These are phyloP conservation scores for Aspergillus oerlinghausenensis DNA, from an alignment of 2,329 filamentous ascomycete genomes.

Conservation along the genomic window DNA sequence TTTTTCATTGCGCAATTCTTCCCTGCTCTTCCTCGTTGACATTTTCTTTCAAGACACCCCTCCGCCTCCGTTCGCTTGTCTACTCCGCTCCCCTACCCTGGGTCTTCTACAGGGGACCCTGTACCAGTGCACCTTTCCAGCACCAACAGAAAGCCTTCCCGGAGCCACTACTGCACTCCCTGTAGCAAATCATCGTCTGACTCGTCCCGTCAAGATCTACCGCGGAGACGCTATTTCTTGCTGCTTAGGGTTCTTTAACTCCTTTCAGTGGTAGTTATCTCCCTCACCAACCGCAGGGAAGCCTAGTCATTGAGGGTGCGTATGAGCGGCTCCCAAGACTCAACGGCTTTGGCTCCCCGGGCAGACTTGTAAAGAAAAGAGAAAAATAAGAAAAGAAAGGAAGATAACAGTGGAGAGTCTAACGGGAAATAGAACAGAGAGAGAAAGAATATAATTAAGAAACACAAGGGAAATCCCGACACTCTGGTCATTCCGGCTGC, in stretches of 20 bases:
- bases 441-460: conserved; percentile 2
- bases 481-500: conserved; percentile 5
- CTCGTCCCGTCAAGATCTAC: conserved; percentile 20
- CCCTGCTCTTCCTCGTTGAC: conserved; percentile 8
- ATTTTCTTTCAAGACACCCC: neutral
- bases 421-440: conserved; percentile 1
- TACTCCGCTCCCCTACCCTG: conserved; percentile 3
- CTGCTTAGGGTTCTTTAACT: conserved; percentile 18
- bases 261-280: conserved; percentile 19
- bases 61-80: neutral
- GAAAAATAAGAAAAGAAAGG: neutral
- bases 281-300: conserved; percentile 15
- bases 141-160: neutral
- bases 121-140: neutral
- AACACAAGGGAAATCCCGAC: conserved; percentile 2
- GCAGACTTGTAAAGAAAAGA: neutral
- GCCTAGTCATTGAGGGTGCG: conserved; percentile 13
- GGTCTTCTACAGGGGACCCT: conserved; percentile 4
- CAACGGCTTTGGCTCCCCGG: neutral
- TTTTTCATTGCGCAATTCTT: conserved; percentile 24
- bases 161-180: conserved; percentile 6
- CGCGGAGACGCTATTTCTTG: conserved; percentile 21
- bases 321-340: conserved; percentile 10
- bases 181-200: conserved; percentile 12
- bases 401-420: neutral